phyloP scores from a whole-genome alignment of 108 stramenopile genomes.

The Chaetoceros tenuissimus region DNA sequence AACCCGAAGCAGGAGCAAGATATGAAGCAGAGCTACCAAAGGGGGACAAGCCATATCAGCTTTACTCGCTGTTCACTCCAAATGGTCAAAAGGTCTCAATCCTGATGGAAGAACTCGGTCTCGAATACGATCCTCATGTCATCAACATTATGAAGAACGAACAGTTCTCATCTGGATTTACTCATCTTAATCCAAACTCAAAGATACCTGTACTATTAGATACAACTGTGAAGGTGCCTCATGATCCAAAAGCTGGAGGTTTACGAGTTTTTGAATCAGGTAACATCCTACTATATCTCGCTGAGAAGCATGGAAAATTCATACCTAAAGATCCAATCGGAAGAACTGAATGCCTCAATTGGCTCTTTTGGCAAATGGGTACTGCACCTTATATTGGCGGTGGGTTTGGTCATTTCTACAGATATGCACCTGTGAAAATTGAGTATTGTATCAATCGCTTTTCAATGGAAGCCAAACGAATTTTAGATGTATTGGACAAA shows the following conservation, averaged over 20 bases:
- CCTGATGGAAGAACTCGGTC: slow-evolving; percentile 70
- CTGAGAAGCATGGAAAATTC: slow-evolving; percentile 52
- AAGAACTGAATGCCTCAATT: slow-evolving; percentile 50
- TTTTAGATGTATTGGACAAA: slow-evolving; percentile 69
- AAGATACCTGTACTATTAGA: slow-evolving; percentile 83
- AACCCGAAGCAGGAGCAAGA: slow-evolving; percentile 67
- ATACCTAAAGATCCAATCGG: slow-evolving; percentile 24
- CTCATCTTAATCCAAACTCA: slow-evolving; percentile 78
- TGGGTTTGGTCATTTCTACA: slow-evolving; percentile 72
- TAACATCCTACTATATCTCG: slow-evolving; percentile 69
- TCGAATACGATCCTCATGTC: slow-evolving; percentile 68
- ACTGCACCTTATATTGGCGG: slow-evolving; percentile 67
- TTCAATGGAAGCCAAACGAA: slow-evolving; percentile 77
- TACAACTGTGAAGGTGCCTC: no score
- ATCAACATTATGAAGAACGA: slow-evolving; percentile 60
- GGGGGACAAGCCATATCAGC: slow-evolving; percentile 66
- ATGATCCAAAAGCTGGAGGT: slow-evolving; percentile 13
- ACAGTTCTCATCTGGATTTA: slow-evolving; percentile 78
- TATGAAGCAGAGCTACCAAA: slow-evolving; percentile 37
- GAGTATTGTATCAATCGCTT: slow-evolving; percentile 80
- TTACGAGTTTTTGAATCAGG: slow-evolving; percentile 72
- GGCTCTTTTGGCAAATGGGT: slow-evolving; percentile 84
- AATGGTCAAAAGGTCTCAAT: slow-evolving; percentile 85
- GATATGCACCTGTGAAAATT: slow-evolving; percentile 58
- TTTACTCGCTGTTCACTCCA: slow-evolving; percentile 77